Conservation (phyloP, 768 basidiomycete species). For the Epithele typhae region DNA sequence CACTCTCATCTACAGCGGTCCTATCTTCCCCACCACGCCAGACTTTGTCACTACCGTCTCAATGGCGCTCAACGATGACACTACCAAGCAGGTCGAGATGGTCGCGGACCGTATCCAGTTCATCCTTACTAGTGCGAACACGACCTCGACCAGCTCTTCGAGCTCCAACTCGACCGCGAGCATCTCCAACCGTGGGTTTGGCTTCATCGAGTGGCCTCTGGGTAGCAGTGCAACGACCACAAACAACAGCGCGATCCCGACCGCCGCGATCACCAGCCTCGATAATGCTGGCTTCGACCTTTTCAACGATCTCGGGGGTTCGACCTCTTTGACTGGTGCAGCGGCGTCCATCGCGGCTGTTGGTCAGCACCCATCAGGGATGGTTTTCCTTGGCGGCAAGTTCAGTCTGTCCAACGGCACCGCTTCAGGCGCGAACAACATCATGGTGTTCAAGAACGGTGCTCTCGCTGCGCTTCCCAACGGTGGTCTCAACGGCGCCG, state of each 20-base stretch:
- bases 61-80: constrained; percentile 68
- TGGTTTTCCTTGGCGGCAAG: constrained; percentile 70
- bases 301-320: constrained; percentile 55
- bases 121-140: constrained; percentile 59
- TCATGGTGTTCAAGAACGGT: constrained; percentile 66
- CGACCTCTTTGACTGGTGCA: constrained; percentile 29
- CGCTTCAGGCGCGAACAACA: constrained; percentile 59
- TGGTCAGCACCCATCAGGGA: constrained; percentile 61
- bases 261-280: constrained; percentile 63
- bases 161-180: constrained; percentile 29
- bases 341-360: constrained; percentile 46
- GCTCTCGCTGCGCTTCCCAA: constrained; percentile 47
- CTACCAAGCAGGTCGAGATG: constrained; percentile 68
- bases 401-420: constrained; percentile 60
- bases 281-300: constrained; percentile 62
- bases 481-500: constrained; percentile 77
- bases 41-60: constrained; percentile 70
- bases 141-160: constrained; percentile 28
- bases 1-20: constrained; percentile 72
- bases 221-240: constrained; percentile 29
- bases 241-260: constrained; percentile 56
- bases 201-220: constrained; percentile 87
- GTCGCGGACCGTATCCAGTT: constrained; percentile 88
- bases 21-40: constrained; percentile 69
- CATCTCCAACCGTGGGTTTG: constrained; percentile 53